Base-by-base conservation (phyloP, 768 basidiomycete species). In the Termitomyces sp. region DNA sequence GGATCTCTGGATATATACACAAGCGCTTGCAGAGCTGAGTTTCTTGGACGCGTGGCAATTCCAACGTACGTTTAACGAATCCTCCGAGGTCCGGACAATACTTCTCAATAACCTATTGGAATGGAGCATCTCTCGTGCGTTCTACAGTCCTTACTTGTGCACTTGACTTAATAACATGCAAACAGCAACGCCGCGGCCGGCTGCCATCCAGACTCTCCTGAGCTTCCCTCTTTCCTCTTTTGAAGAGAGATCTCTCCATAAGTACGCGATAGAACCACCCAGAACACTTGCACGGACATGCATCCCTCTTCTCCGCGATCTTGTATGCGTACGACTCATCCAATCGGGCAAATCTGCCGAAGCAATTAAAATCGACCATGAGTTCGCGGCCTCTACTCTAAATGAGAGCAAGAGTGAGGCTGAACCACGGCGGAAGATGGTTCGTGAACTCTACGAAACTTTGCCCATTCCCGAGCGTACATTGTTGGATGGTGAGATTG, bases 311-410 rank as follows among this genome's bases (percentile, higher is more conserved):
- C 68, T 93, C 0, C 90, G 90, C 67, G 88, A 93, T 60, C 78
- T 93, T n/a, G 77, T 90, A 30, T 90, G 87, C 59, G 82, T 88
- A 16, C 86, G 92, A 10, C 80, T 92, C 9, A 80, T 93, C 35
- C 86, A 90, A 65, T 79, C 76, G 3, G 91, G 90, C 3, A 80
- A 82, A 57, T 85, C 86, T 63, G 71, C 79, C 0, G 83, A 84
- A n/a, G 92, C 90, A 9, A 81, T 92, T 66, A 87, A 85, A 71
- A 76, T 90, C 44, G 90, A 93, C 68, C 80, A 82, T 51, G 76
- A 80, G 63, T 86, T 90, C 62, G 68, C 76, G 41, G 69, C 76
- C 10, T 66, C 73, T n/a, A 74, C 78, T 6, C 59, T 74, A n/a
- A 64, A 73, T 44, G 70, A 77, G 54, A 67, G 71, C 44, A 64